Conservation (phyloP, 768 basidiomycete species). For the Hericium erinaceus region DNA sequence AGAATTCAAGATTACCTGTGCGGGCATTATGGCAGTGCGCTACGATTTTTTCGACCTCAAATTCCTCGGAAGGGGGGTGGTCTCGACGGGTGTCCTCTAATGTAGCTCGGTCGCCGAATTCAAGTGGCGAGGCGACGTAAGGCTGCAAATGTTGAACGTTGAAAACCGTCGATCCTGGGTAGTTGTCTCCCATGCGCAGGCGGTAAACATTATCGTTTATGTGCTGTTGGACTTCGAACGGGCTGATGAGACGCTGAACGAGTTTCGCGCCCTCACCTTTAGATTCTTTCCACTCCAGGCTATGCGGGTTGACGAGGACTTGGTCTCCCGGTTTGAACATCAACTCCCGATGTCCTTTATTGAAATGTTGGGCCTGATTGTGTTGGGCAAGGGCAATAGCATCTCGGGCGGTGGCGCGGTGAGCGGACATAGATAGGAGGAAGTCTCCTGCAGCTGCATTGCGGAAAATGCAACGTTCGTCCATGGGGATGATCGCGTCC, state of each 20-base stretch:
- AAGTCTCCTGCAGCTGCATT: background rate
- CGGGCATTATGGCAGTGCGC: background rate
- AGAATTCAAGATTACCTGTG: background rate
- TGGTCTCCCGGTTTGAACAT: constrained; percentile 16
- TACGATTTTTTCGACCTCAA: constrained; percentile 3
- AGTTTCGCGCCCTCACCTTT: constrained; percentile 18
- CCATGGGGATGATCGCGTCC: background rate
- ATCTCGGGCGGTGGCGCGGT: constrained; percentile 4
- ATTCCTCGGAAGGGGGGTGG: constrained; percentile 1
- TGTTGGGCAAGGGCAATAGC: constrained; percentile 13
- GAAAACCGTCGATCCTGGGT: constrained; percentile 16
- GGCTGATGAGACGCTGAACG: constrained; percentile 14
- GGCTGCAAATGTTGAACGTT: constrained; percentile 17
- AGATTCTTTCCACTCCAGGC: constrained; percentile 9
- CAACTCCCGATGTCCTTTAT: constrained; percentile 5
- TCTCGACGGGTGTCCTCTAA: background rate
- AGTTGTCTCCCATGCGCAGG: constrained; percentile 12
- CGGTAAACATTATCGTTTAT: constrained; percentile 17
- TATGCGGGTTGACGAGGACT: constrained; percentile 16
- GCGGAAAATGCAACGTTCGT: background rate
- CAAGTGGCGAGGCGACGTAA: constrained; percentile 12
- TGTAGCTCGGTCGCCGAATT: constrained; percentile 5
- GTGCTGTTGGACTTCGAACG: constrained; percentile 17
- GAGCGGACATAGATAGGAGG: background rate
- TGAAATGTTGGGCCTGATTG: constrained; percentile 6